phyloP scores from a whole-genome alignment of 2,329 filamentous ascomycete species.

The Cercospora sp. region DNA sequence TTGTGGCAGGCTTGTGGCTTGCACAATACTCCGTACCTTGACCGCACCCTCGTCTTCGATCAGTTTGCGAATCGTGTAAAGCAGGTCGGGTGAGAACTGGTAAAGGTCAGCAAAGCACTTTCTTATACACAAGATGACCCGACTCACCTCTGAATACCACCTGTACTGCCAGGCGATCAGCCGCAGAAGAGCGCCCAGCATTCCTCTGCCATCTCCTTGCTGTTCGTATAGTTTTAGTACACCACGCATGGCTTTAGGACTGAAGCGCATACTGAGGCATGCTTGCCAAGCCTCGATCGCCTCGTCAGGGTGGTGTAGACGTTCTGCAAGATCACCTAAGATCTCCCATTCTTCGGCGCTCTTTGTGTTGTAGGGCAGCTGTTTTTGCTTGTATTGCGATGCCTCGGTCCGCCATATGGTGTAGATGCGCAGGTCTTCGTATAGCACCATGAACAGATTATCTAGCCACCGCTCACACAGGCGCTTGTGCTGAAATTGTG shows the following conservation, averaged over 20 bases:
- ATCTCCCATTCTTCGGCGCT: constrained; percentile 98
- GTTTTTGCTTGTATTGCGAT: constrained; percentile 89
- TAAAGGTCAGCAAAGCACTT: constrained; percentile 11
- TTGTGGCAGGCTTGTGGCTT: constrained; percentile 91
- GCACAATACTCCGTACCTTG: constrained; percentile 95
- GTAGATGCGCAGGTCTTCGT: constrained; percentile 96
- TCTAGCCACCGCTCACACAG: constrained; percentile 97
- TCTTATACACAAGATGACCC: too few species aligned
- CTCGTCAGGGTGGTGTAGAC: constrained; percentile 88
- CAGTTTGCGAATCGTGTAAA: constrained; percentile 83
- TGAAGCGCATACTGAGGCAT: constrained; percentile 85
- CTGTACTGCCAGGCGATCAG: constrained; percentile 97
- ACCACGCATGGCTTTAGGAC: constrained; percentile 85
- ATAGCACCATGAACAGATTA: constrained; percentile 98
- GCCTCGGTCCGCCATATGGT: constrained; percentile 99
- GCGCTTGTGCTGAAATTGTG: constrained; percentile 93
- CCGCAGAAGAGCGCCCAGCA: constrained; percentile 80
- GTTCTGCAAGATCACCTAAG: constrained; percentile 85
- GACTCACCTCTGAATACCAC: constrained; percentile 88
- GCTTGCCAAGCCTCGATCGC: constrained; percentile 89
- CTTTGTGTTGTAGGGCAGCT: constrained; percentile 87
- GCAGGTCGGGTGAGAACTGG: constrained; percentile 87
- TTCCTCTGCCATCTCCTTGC: constrained; percentile 75
- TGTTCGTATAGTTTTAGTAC: constrained; percentile 78
- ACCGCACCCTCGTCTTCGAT: constrained; percentile 98